These are phyloP conservation scores for Emiliania huxleyi DNA, from an alignment of 78 protist species.

Conservation along the genomic window DNA sequence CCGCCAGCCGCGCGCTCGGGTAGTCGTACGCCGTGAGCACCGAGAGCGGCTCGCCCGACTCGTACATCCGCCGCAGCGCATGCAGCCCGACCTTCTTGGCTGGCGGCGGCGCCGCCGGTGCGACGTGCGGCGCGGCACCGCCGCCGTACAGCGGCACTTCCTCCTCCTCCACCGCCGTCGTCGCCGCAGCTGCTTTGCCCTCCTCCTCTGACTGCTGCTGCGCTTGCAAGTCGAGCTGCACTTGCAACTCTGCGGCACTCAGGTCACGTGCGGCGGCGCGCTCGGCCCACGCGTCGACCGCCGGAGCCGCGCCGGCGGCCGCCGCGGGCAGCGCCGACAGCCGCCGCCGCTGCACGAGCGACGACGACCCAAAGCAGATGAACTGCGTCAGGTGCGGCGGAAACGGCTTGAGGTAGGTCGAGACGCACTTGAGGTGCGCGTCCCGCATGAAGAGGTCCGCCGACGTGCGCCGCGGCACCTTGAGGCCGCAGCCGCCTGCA, in stretches of 20 bases:
- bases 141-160: not conserved
- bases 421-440: not conserved
- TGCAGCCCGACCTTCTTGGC: constrained; percentile 42
- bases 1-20: constrained; percentile 64
- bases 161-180: not conserved
- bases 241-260: no score
- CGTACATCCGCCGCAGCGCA: constrained; percentile 56
- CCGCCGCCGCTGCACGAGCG: not conserved
- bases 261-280: no score
- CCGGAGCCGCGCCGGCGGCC: no score
- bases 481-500: not conserved
- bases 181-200: not conserved
- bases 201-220: no score
- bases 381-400: not conserved
- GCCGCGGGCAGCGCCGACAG: not conserved
- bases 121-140: no score
- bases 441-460: not conserved
- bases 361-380: not conserved
- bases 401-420: not conserved
- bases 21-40: constrained; percentile 87
- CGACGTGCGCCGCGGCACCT: not conserved
- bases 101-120: not conserved
- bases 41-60: constrained; percentile 52
- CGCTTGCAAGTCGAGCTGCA: no score
- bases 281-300: not conserved